Conservation (phyloP, 495 filamentous ascomycete genomes). For the Penicillium bovifimosum region DNA sequence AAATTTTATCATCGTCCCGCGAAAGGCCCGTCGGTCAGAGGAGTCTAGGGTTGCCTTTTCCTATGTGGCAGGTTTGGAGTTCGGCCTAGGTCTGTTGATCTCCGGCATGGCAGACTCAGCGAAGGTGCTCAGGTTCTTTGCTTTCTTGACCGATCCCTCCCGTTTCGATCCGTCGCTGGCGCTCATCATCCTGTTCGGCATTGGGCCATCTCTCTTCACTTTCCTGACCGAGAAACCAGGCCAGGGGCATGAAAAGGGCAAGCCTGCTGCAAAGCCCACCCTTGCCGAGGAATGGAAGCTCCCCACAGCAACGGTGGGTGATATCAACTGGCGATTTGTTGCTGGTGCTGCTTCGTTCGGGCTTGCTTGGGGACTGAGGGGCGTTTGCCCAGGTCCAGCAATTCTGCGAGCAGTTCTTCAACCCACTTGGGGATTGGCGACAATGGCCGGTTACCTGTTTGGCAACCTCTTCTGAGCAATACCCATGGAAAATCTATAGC, state of each 20-base stretch:
- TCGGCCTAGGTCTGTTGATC: constrained; percentile 50
- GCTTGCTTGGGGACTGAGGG: constrained; percentile 50
- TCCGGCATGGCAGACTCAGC: constrained; percentile 50
- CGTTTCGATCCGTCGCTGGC: constrained; percentile 51
- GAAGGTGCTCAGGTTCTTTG: constrained; percentile 52
- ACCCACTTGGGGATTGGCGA: constrained; percentile 44
- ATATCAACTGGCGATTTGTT: constrained; percentile 51
- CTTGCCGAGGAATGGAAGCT: constrained; percentile 43
- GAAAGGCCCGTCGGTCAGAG: constrained; percentile 23
- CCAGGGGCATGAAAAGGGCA: constrained; percentile 14
- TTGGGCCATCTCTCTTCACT: constrained; percentile 39
- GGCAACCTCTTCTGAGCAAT: constrained; percentile 29
- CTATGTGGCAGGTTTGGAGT: constrained; percentile 46
- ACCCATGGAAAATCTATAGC: not conserved
- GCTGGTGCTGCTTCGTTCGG: constrained; percentile 48
- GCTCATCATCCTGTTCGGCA: constrained; percentile 47
- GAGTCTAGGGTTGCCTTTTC: constrained; percentile 27
- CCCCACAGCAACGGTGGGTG: constrained; percentile 41
- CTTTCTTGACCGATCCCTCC: constrained; percentile 35
- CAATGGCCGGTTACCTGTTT: constrained; percentile 46
- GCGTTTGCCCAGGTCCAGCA: constrained; percentile 53
- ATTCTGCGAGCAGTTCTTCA: constrained; percentile 44
- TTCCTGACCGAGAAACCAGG: constrained; percentile 31
- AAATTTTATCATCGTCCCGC: constrained; percentile 28
- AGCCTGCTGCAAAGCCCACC: constrained; percentile 27